phyloP scores from a whole-genome alignment of 176 grass and related monocot genomes.

The Ensete ventricosum region DNA sequence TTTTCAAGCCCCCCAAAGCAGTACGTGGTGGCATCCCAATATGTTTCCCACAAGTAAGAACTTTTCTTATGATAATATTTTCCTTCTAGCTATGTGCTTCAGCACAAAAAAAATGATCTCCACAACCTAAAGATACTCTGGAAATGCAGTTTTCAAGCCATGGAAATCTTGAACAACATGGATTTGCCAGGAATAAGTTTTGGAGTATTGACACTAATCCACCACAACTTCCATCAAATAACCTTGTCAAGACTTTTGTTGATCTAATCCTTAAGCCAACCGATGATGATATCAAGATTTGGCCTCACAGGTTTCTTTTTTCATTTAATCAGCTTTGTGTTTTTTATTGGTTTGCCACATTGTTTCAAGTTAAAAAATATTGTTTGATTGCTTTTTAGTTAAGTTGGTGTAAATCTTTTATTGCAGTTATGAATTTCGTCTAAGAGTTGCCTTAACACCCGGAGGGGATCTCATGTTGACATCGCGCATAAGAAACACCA shows the following conservation, averaged over 20 bases:
- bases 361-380: neutral
- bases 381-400: neutral
- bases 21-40: constrained; percentile 88
- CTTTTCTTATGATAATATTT: constrained; percentile 18
- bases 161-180: constrained; percentile 86
- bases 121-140: constrained; percentile 6
- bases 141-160: constrained; percentile 72
- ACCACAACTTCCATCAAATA: constrained; percentile 48
- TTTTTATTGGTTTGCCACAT: neutral
- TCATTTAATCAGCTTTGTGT: neutral
- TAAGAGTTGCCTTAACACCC: constrained; percentile 12
- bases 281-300: constrained; percentile 62
- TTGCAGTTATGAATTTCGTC: constrained; percentile 21
- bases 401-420: neutral
- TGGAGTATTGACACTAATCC: constrained; percentile 72
- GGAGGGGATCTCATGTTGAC: constrained; percentile 10
- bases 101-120: neutral
- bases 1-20: constrained; percentile 72
- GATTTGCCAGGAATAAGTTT: constrained; percentile 62
- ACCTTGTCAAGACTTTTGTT: constrained; percentile 55
- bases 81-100: constrained; percentile 14
- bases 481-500: constrained; percentile 19
- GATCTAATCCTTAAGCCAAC: constrained; percentile 74
- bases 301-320: constrained; percentile 69
- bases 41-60: constrained; percentile 93